Base-by-base conservation (phyloP, 2,329 filamentous ascomycete genomes). In the Fusarium sp. region DNA sequence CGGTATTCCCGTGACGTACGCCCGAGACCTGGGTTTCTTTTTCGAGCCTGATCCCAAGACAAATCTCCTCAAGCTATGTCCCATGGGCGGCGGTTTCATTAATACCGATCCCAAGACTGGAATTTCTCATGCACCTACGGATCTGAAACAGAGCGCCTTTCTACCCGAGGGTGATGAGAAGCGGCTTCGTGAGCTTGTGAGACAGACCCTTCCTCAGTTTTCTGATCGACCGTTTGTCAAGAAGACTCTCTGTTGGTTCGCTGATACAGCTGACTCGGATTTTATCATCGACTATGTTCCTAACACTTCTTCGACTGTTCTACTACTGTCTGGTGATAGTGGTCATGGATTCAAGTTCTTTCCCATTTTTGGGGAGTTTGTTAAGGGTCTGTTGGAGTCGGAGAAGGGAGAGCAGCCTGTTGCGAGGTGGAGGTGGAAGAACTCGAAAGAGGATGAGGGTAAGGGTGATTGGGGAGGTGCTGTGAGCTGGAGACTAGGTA, bases 321-420 rank as follows among this genome's bases (percentile, higher is more conserved):
- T 90, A 5, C 74, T 89, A 0, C 68, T 86, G 1, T 85, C 86
- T 0, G 88, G 88, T 1, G 89, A 90, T 72, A 90, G 88, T 2
- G 89, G 88, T 0, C 88, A 91, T 73, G 87, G 85, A 0, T 90
- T 90, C 76, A 90, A 91, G 78, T 88, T 90, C 84, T 84, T 90
- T 50, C 88, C 88, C 0, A 83, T 89, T 27, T 80, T 88, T n/a
- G 88, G 89, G 0, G 76, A 79, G n/a, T 90, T 86, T 83, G 83
- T 89, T 3, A 80, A 78, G 45, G 80, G 84, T 14, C 70, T 90
- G 8, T 54, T 90, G 0, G 80, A 82, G 26, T 78, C 81, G 3
- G 79, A 81, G 1, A 73, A 64, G 2, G 61, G 78, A 9, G 58
- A 71, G 41, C 87, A 90, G 76, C 76, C 75, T 2, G 76, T 84